Evolutionary conservation across 345 rosid genomes (phyloP).

Genomic region (Nasturtium officinale): DNA sequence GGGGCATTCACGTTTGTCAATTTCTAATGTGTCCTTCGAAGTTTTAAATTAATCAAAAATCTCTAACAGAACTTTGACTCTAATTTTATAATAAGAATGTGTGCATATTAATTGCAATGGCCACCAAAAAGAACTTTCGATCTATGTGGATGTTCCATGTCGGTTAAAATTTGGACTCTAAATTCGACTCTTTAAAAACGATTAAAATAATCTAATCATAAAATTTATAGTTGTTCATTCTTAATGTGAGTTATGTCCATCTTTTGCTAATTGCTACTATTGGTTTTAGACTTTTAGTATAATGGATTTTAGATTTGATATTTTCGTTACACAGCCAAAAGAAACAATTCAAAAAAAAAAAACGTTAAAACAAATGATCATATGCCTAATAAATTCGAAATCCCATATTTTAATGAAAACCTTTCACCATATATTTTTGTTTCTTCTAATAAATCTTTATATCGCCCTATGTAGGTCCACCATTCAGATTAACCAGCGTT

Average conservation of each 20-base stretch:
- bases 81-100: neutral
- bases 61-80: neutral
- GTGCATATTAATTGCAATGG: neutral
- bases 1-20: conserved; percentile 26
- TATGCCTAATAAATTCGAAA: no score
- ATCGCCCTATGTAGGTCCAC: neutral
- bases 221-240: no score
- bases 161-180: no score
- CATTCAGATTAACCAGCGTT: neutral
- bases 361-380: neutral
- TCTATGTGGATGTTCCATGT: neutral
- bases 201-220: no score
- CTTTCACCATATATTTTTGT: no score
- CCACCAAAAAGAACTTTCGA: neutral
- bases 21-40: conserved; percentile 8
- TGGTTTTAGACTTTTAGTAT: no score
- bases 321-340: no score
- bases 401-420: neutral
- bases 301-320: no score
- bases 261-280: no score
- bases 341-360: no score
- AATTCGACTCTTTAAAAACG: no score
- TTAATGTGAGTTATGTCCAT: neutral
- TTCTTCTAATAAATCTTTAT: no score
- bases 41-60: neutral